Percentiles rank a stretch among this genome's conserved stretches.
Conservation (phyloP, 1,284 basidiomycete species). For the Leccinum cinnamomeum region DNA sequence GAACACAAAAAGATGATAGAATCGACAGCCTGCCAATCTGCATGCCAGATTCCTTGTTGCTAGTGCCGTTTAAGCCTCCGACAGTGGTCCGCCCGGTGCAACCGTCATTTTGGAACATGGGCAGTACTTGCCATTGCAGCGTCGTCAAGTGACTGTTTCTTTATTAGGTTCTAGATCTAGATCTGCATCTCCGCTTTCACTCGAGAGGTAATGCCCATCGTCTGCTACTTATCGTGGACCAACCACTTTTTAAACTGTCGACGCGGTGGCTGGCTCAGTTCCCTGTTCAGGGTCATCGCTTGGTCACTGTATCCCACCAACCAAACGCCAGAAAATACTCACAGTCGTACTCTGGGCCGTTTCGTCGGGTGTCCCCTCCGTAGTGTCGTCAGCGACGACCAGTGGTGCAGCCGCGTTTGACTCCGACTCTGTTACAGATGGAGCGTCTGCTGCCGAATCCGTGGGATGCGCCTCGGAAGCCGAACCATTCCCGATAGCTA, state of each 20-base stretch:
- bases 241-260: conserved; percentile 10
- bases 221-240: conserved; percentile 3
- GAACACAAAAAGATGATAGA: background rate
- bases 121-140: background rate
- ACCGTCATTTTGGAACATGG: background rate
- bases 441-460: conserved; percentile 1
- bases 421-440: conserved; percentile 1
- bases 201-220: background rate
- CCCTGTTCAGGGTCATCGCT: conserved; percentile 2
- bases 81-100: background rate
- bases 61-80: background rate
- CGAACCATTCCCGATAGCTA: conserved; percentile 1
- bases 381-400: conserved; percentile 2
- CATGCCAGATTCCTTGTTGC: background rate
- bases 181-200: background rate
- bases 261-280: conserved; percentile 1
- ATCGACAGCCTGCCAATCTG: background rate
- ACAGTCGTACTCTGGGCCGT: conserved; percentile 14
- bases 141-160: background rate
- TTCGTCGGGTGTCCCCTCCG: conserved; percentile 7
- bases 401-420: background rate
- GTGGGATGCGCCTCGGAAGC: background rate
- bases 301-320: conserved; percentile 8
- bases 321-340: conserved; percentile 6
- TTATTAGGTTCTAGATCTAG: background rate